Conservation (phyloP, 2,329 filamentous ascomycete species). For the Colletotrichum nymphaeae region DNA sequence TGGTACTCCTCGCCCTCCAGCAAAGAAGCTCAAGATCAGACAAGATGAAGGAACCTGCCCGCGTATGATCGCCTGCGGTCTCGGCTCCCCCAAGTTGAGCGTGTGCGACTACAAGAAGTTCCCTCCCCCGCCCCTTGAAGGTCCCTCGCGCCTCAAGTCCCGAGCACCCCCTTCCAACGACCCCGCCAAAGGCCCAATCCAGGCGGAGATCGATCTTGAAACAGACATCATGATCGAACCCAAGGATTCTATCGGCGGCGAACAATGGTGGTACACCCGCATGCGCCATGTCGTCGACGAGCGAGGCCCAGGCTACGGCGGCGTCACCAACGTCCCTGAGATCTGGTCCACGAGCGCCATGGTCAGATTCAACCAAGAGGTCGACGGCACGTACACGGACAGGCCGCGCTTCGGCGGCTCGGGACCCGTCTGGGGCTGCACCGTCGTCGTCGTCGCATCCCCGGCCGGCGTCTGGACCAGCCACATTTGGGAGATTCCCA, state of each 20-base stretch:
- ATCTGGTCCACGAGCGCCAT: conserved; percentile 22
- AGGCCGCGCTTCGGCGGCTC: conserved; percentile 28
- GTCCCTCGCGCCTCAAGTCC: background rate
- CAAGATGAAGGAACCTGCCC: background rate
- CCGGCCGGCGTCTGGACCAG: conserved; percentile 27
- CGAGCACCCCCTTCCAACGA: background rate
- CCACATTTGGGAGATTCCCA: conserved; percentile 36
- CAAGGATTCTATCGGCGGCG: background rate
- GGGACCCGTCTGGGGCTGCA: conserved; percentile 36
- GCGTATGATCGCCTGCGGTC: background rate
- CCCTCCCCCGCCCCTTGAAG: background rate
- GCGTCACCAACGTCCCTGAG: background rate
- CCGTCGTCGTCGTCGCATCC: conserved; percentile 26
- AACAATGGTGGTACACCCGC: conserved; percentile 1
- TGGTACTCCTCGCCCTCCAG: background rate
- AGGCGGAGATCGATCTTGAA: conserved; percentile 7
- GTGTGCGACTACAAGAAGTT: background rate
- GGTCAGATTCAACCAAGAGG: conserved; percentile 1
- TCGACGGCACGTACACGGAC: background rate
- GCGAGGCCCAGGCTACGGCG: conserved; percentile 6
- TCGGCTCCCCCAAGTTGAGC: background rate
- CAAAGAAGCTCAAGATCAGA: background rate
- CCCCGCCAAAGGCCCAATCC: background rate
- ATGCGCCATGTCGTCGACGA: conserved; percentile 10
- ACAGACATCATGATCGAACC: conserved; percentile 13